A percentile compares a stretch with the other conserved stretches of the same genome.
These are phyloP conservation scores for Tetradesmus obliquus DNA, from an alignment of 139 green algal species.

Conservation along the genomic window DNA sequence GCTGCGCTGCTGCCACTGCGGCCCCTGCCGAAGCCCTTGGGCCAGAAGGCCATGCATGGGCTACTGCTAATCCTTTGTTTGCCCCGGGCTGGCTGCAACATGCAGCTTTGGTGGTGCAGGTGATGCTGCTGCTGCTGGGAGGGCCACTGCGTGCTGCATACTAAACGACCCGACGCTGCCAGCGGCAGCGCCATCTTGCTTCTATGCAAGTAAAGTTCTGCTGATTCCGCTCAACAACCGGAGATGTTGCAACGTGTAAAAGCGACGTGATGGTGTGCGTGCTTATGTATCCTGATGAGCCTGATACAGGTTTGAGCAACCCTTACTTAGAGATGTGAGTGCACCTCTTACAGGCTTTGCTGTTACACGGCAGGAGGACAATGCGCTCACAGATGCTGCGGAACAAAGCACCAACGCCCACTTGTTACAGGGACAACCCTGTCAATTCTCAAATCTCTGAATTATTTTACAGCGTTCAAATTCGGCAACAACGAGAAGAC, in stretches of 20 bases:
- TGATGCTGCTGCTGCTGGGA: neutral
- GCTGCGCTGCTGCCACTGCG: neutral
- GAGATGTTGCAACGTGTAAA: neutral
- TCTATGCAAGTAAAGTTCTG: neutral
- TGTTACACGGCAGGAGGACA: neutral
- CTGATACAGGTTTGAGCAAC: neutral
- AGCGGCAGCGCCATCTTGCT: neutral
- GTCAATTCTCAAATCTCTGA: neutral
- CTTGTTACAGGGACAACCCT: neutral
- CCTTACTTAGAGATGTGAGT: neutral
- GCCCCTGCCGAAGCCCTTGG: neutral
- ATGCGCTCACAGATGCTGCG: neutral
- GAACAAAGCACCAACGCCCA: neutral
- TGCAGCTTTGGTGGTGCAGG: neutral
- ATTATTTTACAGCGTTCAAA: neutral
- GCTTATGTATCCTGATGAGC: neutral
- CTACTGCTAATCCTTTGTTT: neutral
- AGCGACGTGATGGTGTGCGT: neutral
- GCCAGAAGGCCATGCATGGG: neutral
- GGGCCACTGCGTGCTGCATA: neutral
- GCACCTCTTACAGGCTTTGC: neutral
- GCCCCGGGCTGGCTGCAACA: neutral
- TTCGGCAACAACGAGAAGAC: neutral
- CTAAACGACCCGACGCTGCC: neutral
- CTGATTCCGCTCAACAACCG: neutral